Evolutionary conservation across 306 rosid species (phyloP).

Genomic region (Senna tora): DNA sequence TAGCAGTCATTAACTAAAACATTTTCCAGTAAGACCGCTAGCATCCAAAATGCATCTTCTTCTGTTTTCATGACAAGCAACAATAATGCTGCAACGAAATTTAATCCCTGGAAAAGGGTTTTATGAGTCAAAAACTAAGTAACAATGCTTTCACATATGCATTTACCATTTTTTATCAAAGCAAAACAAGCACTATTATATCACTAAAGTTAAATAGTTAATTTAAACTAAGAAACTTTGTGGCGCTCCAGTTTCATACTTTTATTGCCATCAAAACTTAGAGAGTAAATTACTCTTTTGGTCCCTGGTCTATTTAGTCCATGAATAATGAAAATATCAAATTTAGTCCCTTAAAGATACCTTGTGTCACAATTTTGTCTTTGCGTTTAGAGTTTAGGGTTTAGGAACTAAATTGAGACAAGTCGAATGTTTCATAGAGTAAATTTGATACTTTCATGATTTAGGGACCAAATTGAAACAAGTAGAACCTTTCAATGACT

Average conservation of each 20-base stretch:
- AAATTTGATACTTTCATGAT: too few relatives aligned
- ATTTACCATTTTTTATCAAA: slow-evolving; percentile 14
- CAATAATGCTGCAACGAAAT: slow-evolving; percentile 92
- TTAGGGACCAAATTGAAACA: too few relatives aligned
- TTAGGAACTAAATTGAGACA: too few relatives aligned
- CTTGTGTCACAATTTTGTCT: too few relatives aligned
- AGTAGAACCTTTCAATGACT: too few relatives aligned
- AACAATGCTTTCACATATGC: slow-evolving; percentile 25
- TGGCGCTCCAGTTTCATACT: background rate
- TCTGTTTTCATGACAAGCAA: slow-evolving; percentile 98
- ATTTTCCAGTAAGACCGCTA: slow-evolving; percentile 90
- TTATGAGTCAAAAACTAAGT: slow-evolving; percentile 32
- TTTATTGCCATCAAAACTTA: background rate
- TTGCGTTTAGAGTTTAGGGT: too few relatives aligned
- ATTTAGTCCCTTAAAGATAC: too few relatives aligned
- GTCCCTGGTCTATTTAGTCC: too few relatives aligned
- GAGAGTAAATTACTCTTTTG: too few relatives aligned
- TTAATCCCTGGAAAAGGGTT: slow-evolving; percentile 76
- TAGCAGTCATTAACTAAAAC: slow-evolving; percentile 94
- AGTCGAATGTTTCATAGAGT: too few relatives aligned
- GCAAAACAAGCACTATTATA: background rate
- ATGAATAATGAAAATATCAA: too few relatives aligned
- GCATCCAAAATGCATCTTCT: slow-evolving; percentile 99
- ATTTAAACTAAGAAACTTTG: slow-evolving; percentile 11
- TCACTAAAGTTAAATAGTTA: background rate